These are phyloP conservation scores for Gossypium mustelinum DNA, from an alignment of 345 rosid genomes.

Conservation along the genomic window DNA sequence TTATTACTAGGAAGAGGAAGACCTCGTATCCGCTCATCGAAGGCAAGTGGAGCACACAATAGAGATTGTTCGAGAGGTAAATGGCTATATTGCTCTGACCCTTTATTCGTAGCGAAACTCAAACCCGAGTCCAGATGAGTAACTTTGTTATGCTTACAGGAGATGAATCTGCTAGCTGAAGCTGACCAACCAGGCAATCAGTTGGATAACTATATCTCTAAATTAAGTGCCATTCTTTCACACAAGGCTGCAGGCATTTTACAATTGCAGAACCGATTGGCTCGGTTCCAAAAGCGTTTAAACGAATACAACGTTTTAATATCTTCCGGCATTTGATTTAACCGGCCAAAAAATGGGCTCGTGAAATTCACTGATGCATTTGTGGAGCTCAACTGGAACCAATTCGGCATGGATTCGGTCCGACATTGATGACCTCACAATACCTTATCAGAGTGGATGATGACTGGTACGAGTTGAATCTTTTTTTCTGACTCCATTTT, in stretches of 20 bases:
- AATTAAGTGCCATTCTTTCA: slow-evolving; percentile 46
- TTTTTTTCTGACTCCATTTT: slow-evolving; percentile 7
- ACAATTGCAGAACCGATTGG: slow-evolving; percentile 46
- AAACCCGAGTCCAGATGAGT: neutral
- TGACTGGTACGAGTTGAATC: neutral
- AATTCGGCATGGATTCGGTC: neutral
- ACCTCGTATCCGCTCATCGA: slow-evolving; percentile 52
- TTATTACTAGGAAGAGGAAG: slow-evolving; percentile 47
- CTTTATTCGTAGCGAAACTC: neutral
- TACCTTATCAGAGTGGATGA: neutral
- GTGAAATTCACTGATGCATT: neutral
- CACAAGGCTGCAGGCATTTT: slow-evolving; percentile 56
- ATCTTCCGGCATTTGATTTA: slow-evolving; percentile 26
- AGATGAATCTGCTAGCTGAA: slow-evolving; percentile 1
- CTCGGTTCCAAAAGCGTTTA: slow-evolving; percentile 46
- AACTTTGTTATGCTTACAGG: neutral
- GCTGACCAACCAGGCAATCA: slow-evolving; percentile 5
- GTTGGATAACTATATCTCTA: slow-evolving; percentile 46
- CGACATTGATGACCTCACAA: neutral
- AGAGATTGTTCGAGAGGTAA: slow-evolving; percentile 50
- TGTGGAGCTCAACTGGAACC: neutral
- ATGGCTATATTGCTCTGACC: neutral
- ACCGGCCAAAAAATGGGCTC: neutral
- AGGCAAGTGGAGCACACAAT: slow-evolving; percentile 56
- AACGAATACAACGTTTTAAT: slow-evolving; percentile 45